Conservation (phyloP, 139 green algal species). For the Raphidocelis subcapitata region DNA sequence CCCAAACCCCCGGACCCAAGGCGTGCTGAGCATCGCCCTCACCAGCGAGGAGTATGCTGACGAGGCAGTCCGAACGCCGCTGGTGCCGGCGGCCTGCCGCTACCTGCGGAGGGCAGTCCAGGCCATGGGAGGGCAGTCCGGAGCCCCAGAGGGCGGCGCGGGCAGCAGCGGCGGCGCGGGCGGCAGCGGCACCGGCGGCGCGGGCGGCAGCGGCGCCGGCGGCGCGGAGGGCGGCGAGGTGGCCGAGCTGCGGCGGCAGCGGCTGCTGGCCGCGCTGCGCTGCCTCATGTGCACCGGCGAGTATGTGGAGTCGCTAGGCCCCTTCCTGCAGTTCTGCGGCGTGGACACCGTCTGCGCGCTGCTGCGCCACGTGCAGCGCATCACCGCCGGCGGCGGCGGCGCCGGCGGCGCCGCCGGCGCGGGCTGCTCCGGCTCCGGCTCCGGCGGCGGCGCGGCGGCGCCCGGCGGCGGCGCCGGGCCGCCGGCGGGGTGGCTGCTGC, state of each 20-base stretch:
- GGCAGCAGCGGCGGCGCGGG: conserved; percentile 1
- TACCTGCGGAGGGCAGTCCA: conserved; percentile 22
- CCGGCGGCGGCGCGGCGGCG: background rate
- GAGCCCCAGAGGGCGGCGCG: background rate
- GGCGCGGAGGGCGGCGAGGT: conserved; percentile 2
- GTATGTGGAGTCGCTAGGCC: conserved; percentile 55
- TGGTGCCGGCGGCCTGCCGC: conserved; percentile 21
- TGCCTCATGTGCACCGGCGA: conserved; percentile 40
- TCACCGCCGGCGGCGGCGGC: no score
- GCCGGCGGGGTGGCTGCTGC: conserved; percentile 15
- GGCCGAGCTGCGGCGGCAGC: conserved; percentile 14
- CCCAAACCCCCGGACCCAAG: no score
- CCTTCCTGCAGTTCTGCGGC: conserved; percentile 40
- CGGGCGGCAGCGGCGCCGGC: background rate
- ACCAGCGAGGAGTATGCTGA: conserved; percentile 42
- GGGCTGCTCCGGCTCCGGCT: background rate
- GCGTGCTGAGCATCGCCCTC: conserved; percentile 41
- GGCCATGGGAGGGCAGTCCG: background rate
- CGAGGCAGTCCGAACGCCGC: conserved; percentile 35
- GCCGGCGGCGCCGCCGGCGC: background rate
- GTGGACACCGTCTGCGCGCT: conserved; percentile 32
- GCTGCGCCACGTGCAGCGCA: background rate
- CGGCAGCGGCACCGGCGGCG: background rate
- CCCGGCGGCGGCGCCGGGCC: background rate
- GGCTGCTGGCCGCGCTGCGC: conserved; percentile 21